These are phyloP conservation scores for Populus hybrid DNA, from an alignment of 441 rosid genomes.

Conservation along the genomic window DNA sequence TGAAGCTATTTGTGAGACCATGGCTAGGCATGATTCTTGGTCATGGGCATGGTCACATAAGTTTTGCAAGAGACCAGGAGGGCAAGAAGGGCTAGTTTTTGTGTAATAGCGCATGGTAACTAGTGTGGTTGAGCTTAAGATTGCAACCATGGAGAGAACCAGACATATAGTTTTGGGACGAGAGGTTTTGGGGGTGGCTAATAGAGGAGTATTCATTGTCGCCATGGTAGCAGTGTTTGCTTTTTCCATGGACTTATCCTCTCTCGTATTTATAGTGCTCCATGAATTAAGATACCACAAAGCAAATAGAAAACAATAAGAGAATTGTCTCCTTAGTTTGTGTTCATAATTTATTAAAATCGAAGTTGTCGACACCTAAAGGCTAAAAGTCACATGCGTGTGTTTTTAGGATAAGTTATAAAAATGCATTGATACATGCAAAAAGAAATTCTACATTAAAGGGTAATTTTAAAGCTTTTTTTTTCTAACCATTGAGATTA, in stretches of 20 bases:
- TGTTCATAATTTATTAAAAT: background rate
- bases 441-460: too few relatives aligned
- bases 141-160: constrained; percentile 36
- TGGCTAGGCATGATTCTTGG: constrained; percentile 38
- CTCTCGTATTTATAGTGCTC: background rate
- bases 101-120: constrained; percentile 20
- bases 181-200: constrained; percentile 35
- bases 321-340: background rate
- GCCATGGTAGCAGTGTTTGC: constrained; percentile 24
- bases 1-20: constrained; percentile 35
- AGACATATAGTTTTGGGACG: constrained; percentile 26
- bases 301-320: background rate
- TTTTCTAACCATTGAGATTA: background rate
- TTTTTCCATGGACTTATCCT: background rate
- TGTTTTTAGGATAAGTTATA: background rate
- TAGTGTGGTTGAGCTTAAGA: constrained; percentile 35
- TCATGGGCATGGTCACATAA: constrained; percentile 43
- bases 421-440: background rate
- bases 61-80: constrained; percentile 12
- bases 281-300: background rate
- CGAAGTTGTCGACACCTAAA: background rate
- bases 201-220: constrained; percentile 36
- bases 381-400: background rate
- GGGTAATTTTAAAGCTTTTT: background rate
- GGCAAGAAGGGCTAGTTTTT: constrained; percentile 6